Conservation (phyloP, 2,329 filamentous ascomycete species). For the Ophiocordyceps robertsii region DNA sequence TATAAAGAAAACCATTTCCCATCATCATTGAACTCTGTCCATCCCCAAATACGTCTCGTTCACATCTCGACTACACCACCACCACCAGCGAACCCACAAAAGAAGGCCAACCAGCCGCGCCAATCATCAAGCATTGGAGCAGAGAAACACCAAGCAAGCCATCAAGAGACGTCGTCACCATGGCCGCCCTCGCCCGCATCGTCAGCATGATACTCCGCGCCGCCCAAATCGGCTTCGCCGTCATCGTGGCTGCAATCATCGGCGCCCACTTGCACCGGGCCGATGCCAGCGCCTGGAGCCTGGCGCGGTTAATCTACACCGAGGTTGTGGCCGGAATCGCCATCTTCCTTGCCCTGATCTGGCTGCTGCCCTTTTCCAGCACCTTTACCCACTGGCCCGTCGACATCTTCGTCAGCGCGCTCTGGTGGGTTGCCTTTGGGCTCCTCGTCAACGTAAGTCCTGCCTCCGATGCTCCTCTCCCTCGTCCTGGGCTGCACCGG, state of each 20-base stretch:
- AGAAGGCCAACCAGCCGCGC: no score
- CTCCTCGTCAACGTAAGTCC: constrained; percentile 46
- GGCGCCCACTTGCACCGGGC: constrained; percentile 48
- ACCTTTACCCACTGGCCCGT: constrained; percentile 58
- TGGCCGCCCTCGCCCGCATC: constrained; percentile 26
- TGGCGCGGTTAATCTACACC: constrained; percentile 60
- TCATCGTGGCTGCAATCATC: constrained; percentile 58
- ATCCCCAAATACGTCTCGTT: no score
- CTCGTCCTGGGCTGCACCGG: no score
- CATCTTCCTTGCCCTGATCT: constrained; percentile 55
- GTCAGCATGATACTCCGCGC: constrained; percentile 24
- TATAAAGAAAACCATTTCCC: no score
- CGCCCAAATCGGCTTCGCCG: constrained; percentile 52
- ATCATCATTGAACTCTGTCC: no score
- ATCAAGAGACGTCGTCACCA: neutral
- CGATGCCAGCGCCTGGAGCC: constrained; percentile 34
- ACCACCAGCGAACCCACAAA: no score
- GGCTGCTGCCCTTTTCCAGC: constrained; percentile 57
- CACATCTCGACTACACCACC: no score
- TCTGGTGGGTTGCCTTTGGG: constrained; percentile 59
- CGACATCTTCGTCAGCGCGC: constrained; percentile 54
- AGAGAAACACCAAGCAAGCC: neutral
- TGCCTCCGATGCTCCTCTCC: neutral
- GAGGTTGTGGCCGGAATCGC: constrained; percentile 57
- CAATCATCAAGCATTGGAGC: no score